A percentile compares a stretch with the other conserved stretches of the same genome.
Evolutionary conservation across 257 asterid species (phyloP).

Genomic region (Fraxinus anomala): DNA sequence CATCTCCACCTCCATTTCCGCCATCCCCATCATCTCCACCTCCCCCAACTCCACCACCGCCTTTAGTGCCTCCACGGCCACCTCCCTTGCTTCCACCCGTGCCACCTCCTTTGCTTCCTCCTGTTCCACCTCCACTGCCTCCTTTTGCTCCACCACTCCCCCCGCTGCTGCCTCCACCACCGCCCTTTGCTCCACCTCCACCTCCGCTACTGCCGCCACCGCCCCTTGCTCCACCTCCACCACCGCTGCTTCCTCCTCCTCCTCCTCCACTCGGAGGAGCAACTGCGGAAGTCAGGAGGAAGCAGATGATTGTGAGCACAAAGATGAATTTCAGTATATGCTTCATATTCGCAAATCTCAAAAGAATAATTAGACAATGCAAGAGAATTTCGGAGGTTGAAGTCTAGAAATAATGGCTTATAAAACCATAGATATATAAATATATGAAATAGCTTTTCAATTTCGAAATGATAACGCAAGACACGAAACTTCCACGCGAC

Average conservation of each 20-base stretch:
- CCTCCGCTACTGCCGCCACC: conserved; percentile 22
- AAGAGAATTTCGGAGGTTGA: not conserved
- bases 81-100: not conserved
- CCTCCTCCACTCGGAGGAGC: conserved; percentile 25
- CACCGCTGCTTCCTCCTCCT: conserved; percentile 1
- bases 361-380: not conserved
- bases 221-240: conserved; percentile 26
- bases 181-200: not conserved
- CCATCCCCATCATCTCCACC: conserved; percentile 16
- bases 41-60: not conserved
- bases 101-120: conserved; percentile 13
- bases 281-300: not conserved
- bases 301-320: not conserved
- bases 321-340: not conserved
- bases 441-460: not conserved
- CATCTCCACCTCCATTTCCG: not conserved
- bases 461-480: not conserved
- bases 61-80: not conserved
- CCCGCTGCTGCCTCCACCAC: conserved; percentile 7
- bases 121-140: conserved; percentile 1
- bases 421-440: not conserved
- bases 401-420: not conserved
- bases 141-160: not conserved
- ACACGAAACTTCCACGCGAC: not conserved
- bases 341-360: not conserved